Conservation (phyloP, 768 basidiomycete genomes). For the Leccinum subtestaceum region DNA sequence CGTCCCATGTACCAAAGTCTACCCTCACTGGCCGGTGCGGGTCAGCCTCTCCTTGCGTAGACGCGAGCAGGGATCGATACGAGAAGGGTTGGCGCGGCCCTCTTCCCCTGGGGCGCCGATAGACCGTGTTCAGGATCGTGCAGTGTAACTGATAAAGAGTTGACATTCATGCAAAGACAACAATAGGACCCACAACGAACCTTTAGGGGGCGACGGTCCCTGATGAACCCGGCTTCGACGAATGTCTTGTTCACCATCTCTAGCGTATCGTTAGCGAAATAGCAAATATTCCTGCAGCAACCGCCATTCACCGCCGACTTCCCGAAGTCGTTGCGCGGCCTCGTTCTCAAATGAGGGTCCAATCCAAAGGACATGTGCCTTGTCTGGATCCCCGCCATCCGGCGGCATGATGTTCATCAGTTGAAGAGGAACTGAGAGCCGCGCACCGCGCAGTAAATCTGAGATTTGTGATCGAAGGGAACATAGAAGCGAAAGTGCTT, state of each 20-base stretch:
- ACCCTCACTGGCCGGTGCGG: conserved; percentile 32
- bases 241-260: conserved; percentile 44
- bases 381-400: conserved; percentile 32
- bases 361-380: conserved; percentile 56
- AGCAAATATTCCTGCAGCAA: not conserved
- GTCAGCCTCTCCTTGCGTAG: conserved; percentile 12
- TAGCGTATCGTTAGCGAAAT: conserved; percentile 20
- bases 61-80: conserved; percentile 35
- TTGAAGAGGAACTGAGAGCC: conserved; percentile 43
- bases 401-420: conserved; percentile 50
- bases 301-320: conserved; percentile 36
- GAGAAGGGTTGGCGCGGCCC: conserved; percentile 42
- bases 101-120: conserved; percentile 36
- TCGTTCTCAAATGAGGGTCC: conserved; percentile 42
- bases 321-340: conserved; percentile 29
- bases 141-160: conserved; percentile 41
- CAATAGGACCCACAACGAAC: conserved; percentile 27
- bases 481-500: conserved; percentile 43
- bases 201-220: conserved; percentile 49
- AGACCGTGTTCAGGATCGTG: conserved; percentile 47
- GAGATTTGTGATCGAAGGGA: conserved; percentile 39
- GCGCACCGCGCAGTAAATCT: conserved; percentile 35
- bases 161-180: not conserved
- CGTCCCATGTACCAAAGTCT: conserved; percentile 51
- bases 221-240: conserved; percentile 40